Conservation (phyloP, 179 eudicot genomes). For the Spergularia azorica region DNA sequence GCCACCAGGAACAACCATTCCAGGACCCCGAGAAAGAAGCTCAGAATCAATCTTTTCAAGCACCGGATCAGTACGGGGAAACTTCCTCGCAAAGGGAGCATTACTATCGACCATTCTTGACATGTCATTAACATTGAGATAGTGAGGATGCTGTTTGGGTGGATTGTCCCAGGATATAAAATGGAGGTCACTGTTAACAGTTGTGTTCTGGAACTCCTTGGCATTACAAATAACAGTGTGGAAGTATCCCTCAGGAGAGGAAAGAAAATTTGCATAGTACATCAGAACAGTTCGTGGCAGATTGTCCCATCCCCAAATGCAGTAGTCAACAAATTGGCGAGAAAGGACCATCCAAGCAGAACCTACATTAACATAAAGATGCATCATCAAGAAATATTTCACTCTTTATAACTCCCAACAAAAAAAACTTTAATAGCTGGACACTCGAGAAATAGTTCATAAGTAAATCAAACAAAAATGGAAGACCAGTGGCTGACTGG, state of each 20-base stretch:
- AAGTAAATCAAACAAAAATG: not conserved
- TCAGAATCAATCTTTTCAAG: slow-evolving; percentile 74
- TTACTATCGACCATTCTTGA: slow-evolving; percentile 64
- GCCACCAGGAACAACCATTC: slow-evolving; percentile 75
- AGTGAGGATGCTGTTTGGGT: slow-evolving; percentile 89
- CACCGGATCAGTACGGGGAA: slow-evolving; percentile 62
- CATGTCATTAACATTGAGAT: slow-evolving; percentile 65
- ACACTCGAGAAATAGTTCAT: not conserved
- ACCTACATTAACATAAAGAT: slow-evolving; percentile 37
- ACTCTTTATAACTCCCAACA: not conserved
- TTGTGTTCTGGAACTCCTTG: slow-evolving; percentile 65
- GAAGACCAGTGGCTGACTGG: too few relatives aligned
- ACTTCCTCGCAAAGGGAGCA: slow-evolving; percentile 85
- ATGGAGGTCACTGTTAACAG: slow-evolving; percentile 84
- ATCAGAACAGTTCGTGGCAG: slow-evolving; percentile 75
- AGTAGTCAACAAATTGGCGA: slow-evolving; percentile 72
- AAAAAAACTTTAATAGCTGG: not conserved
- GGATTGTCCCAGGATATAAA: slow-evolving; percentile 93
- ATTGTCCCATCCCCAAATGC: slow-evolving; percentile 95
- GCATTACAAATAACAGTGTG: slow-evolving; percentile 86
- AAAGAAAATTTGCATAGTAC: slow-evolving; percentile 84
- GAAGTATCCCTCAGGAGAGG: slow-evolving; percentile 90
- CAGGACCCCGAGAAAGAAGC: slow-evolving; percentile 59
- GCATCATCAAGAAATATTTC: not conserved
- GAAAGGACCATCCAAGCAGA: slow-evolving; percentile 94